Base-by-base conservation (phyloP, 768 basidiomycete species). In the Pisolithus tinctorius region DNA sequence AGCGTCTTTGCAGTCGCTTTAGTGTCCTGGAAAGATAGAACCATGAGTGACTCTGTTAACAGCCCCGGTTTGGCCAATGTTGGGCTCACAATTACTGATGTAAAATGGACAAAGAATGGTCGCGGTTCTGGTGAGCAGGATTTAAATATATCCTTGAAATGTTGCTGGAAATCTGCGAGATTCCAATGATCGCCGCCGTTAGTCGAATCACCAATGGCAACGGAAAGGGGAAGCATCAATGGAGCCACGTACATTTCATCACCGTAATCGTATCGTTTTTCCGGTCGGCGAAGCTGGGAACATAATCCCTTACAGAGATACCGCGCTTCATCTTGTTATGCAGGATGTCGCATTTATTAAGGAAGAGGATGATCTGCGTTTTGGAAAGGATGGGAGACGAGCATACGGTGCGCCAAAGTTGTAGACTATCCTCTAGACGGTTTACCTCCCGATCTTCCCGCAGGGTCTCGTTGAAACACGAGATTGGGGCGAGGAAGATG, bases 381-480 rank as follows among this genome's bases (percentile, higher is more conserved):
- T 74, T 67, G 14, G 79, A 64, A 5, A 89, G 76, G 20, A 88
- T 69, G 55, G 81, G 81, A 58, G 82, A 86, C 6, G 78, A 70
- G 57, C 82, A 84, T 47, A 91, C 79, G n/a, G 81, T 79, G 49
- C 78, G 77, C 88, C 87, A 91, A 5, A 91, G 75, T 14, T 82
- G 74, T 58, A 83, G 78, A 58, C 84, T 86, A 60, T 90, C 88
- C 67, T 89, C 83, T 16, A 91, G 64, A 25, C 88, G 78, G 63
- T 90, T 92, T 40, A 88, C 77, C 0, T 69, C 69, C 4, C 72
- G 73, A 59, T 90, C 79, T 65, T 90, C 89, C 5, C 81, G 81
- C 0, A 92, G 73, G 47, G 75, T 78, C 64, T 92, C 88, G 59
- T 92, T 85, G 62, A 92, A 93, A 49, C 86, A 85, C 26, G 85